phyloP scores from a whole-genome alignment of 73 alveolate species.

The Paramecium sonneborni region DNA sequence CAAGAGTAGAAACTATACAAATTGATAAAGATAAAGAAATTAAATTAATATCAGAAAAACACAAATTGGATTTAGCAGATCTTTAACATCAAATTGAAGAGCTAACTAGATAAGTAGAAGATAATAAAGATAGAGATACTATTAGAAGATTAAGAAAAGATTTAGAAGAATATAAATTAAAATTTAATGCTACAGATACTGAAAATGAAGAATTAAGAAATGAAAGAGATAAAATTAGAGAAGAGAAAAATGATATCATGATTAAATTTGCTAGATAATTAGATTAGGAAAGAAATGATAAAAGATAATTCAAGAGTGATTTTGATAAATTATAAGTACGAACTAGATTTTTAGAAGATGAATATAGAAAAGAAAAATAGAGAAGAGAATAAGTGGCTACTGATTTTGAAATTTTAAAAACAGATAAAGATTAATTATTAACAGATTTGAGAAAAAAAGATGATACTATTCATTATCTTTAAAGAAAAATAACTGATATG shows the following conservation, averaged over 20 bases:
- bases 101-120: constrained; percentile 19
- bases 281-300: constrained; percentile 64
- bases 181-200: constrained; percentile 19
- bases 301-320: constrained; percentile 57
- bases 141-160: constrained; percentile 62
- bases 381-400: constrained; percentile 46
- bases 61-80: constrained; percentile 32
- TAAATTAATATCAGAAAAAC: constrained; percentile 38
- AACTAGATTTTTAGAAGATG: constrained; percentile 64
- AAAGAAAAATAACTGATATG: constrained; percentile 65
- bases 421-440: constrained; percentile 47
- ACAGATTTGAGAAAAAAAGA: constrained; percentile 66
- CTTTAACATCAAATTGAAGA: constrained; percentile 40
- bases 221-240: constrained; percentile 68
- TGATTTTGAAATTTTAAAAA: constrained; percentile 58
- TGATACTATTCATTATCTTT: constrained; percentile 54
- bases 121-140: constrained; percentile 62
- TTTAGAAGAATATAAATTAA: constrained; percentile 56
- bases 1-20: constrained; percentile 26
- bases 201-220: constrained; percentile 65
- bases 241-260: constrained; percentile 64
- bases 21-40: constrained; percentile 46
- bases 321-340: constrained; percentile 51
- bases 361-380: constrained; percentile 52
- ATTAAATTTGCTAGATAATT: constrained; percentile 57